Base-by-base conservation (phyloP, 148 eudicot genomes). In the Dysphania ambrosioides region DNA sequence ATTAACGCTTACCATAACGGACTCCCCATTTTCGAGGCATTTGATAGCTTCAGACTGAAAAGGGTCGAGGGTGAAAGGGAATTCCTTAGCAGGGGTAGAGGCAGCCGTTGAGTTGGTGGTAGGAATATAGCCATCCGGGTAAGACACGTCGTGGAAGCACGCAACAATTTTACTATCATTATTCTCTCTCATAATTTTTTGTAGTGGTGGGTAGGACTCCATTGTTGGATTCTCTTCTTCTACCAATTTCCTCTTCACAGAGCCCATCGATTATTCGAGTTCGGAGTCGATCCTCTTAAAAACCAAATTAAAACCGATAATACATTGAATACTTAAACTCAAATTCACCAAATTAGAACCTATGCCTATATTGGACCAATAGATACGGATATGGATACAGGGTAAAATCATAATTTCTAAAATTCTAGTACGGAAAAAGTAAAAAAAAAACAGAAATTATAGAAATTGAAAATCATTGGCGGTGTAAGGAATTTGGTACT, bases 41-140 rank as follows among this genome's bases (percentile, higher is more conserved):
- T 89, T 86, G 62, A 95, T 90, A 47, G 99, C 92, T 82, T 95
- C 94, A 34, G 86, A 72, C 85, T 95, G 99, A 77, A 95, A 95
- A 81, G 97, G 97, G 81, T 95, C 99, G 13, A 95, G 89, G 9
- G 81, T 59, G 35, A 95, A 95, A 7, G 97, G 96, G 36, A 86
- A 95, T 44, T 92, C 91, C 83, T 89, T 95, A 51, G 97, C 97
- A 24, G 97, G 97, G 27, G 57, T 21, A 51, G 49, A 7, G 51
- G 79, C 78, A 0, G 78, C 42, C 5, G 71, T 77, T 5, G 78
- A 68, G 21, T 78, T 76, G 57, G 73, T 76, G 32, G 78, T 49
- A 41, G 74, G 85, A 49, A 77, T 76, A 69, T 90, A 92, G 9
- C 88, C 86, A 61, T 90, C 87, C 0, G 99, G 99, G 74, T 95